Evolutionary conservation across 805 yeast species (phyloP), one percentile per base, ranked within the genome.

Genomic region (Blastobotrys chiropterorum): DNA sequence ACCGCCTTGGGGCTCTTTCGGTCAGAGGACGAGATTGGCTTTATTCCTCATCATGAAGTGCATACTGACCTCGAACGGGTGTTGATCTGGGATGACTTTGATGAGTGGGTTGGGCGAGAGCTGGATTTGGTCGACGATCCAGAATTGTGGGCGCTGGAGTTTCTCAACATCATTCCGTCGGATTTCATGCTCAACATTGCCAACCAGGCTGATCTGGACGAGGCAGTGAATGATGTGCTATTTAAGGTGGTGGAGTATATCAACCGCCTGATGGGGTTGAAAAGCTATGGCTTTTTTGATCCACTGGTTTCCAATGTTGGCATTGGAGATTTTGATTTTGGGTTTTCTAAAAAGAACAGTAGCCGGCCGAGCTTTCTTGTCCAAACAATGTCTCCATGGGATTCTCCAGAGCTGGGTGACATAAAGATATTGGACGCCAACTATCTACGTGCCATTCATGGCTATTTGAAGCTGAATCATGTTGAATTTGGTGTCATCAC

Each of bases 401-500:
- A 26, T 16, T 44, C 38, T 31, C 46, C 46, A 3, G 38, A 26
- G 14, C 38, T 44, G 39, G 16, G 45, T 19, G 21, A 20, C 45
- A 38, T 11, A n/a, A 43, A 16, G n/a, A 16, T 17, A 31, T n/a
- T 21, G 31, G n/a, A 20, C 6, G 8, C 16, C 4, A 15, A 19
- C 6, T 30, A 44, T 22, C 17, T 15, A 4, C 14, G 30, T n/a
- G 38, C 38, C 38, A 16, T 44, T n/a, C 30, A 44, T 30, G 38
- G 38, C 38, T 44, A 44, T 19, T 22, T 44, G 39, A 19, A n/a
- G n/a, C 13, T 44, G 19, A 44, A 44, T 20, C 34, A 44, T 14
- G 19, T 22, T 17, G 47, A 44, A 17, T 44, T 20, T 30, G 47
- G 39, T 38, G 38, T 44, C 8, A 34, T 44, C 14, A 44, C 47